phyloP scores from a whole-genome alignment of 192 early-diverging fungal genomes.

The Umbelopsis sp. region DNA sequence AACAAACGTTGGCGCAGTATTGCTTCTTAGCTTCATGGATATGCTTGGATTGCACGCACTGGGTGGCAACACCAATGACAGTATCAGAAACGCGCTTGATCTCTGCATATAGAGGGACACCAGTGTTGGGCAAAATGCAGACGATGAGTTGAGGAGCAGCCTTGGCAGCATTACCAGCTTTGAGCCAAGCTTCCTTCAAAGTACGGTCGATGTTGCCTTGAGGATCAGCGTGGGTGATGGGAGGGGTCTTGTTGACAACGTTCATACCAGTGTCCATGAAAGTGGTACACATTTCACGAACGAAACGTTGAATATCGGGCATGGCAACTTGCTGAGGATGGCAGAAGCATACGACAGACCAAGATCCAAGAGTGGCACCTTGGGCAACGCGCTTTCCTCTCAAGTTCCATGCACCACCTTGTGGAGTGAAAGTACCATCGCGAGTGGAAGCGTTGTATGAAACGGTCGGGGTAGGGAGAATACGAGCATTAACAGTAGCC shows the following conservation, averaged over 20 bases:
- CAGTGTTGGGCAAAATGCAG: constrained; percentile 82
- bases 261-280: constrained; percentile 75
- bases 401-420: constrained; percentile 88
- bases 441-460: constrained; percentile 58
- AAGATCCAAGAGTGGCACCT: constrained; percentile 76
- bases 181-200: constrained; percentile 71
- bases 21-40: constrained; percentile 76
- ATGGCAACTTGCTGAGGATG: constrained; percentile 53
- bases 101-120: constrained; percentile 76
- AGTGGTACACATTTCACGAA: constrained; percentile 73
- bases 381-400: constrained; percentile 76
- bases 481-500: constrained; percentile 71
- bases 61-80: constrained; percentile 85
- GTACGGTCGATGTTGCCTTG: constrained; percentile 71
- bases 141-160: constrained; percentile 80
- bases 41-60: constrained; percentile 88
- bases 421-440: constrained; percentile 52
- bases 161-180: constrained; percentile 63
- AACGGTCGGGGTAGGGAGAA: constrained; percentile 80
- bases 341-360: constrained; percentile 82
- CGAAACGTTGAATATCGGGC: constrained; percentile 65
- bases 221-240: constrained; percentile 49
- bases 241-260: constrained; percentile 48
- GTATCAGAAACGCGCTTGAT: constrained; percentile 92
- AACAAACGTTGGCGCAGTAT: constrained; percentile 94